Conservation (phyloP, 495 filamentous ascomycete genomes). For the Tuber calosporum region DNA sequence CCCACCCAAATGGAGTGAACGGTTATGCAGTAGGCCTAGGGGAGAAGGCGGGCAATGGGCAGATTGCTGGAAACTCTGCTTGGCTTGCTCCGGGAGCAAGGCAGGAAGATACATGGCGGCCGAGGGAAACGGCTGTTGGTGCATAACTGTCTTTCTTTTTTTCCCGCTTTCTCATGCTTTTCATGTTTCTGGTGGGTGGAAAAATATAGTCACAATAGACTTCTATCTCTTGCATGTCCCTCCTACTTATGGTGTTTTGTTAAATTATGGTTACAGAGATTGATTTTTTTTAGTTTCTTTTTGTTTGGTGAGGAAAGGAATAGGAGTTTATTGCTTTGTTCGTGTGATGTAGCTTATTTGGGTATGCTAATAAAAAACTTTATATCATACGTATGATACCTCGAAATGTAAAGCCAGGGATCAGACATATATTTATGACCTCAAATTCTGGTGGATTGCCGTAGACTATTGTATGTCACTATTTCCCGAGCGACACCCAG, state of each 20-base stretch:
- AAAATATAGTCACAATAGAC: not conserved
- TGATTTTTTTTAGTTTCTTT: not conserved
- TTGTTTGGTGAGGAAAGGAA: not conserved
- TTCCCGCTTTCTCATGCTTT: not conserved
- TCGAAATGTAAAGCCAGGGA: not conserved
- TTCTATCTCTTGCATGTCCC: not conserved
- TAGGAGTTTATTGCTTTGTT: not conserved
- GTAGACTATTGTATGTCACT: not conserved
- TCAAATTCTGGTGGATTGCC: not conserved
- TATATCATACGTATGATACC: not conserved
- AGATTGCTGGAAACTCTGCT: constrained; percentile 39
- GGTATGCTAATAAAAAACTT: not conserved
- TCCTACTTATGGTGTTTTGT: not conserved
- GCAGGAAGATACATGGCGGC: constrained; percentile 73
- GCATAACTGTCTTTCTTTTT: constrained; percentile 8
- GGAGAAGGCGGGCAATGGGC: constrained; percentile 54
- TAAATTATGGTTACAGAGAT: not conserved
- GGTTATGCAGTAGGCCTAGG: constrained; percentile 50
- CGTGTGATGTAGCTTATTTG: not conserved
- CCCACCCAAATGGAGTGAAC: constrained; percentile 54
- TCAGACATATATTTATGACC: not conserved
- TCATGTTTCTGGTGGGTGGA: not conserved
- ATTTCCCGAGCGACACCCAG: not conserved
- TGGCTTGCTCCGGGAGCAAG: constrained; percentile 69
- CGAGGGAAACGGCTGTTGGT: constrained; percentile 46